Evolutionary conservation across 164 flowering plant species (phyloP), one percentile per base, ranked within the genome.

Genomic region (Kingdonia uniflora): DNA sequence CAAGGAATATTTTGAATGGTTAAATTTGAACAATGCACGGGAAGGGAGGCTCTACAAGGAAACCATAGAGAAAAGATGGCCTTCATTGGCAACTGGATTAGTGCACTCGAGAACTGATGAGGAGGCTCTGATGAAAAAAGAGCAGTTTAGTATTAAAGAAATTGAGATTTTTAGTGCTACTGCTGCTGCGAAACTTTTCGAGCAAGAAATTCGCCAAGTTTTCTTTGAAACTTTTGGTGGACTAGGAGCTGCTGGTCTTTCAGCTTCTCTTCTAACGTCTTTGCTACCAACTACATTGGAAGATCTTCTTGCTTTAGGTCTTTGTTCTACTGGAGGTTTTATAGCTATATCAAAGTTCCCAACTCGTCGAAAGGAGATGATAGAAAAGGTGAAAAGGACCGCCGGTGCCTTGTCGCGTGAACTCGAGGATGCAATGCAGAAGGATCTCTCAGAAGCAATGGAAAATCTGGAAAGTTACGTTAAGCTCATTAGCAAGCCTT

Each of bases 291-390:
- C 98, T 56, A 85, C 94, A 11, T 59, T 74, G 50, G 98, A 92
- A 68, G 98, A 92, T 76, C 94, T 92, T 75, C 95, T 88, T 65
- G 98, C 98, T 65, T 78, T 92, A 56, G 94, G 87, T 43, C 78
- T 92, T 62, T 92, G 96, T 63, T 92, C 98, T 49, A 84, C 90
- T 65, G 98, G 96, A 73, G 98, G 98, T 58, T 79, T 61, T 13
- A 23, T 83, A 56, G 95, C 85, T 11, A 61, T 91, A 37, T 76
- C 83, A 50, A 85, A 72, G 25, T 80, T 87, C 62, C 88, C 98
- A 25, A 60, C 73, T 45, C 85, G 87, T 38, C 68, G 83, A 54
- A 78, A 69, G 59, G 67, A 37, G 58, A 56, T 78, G 70, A 57
- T 73, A 19, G 76, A 80, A 13, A 85, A 88, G 70, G 95, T 88